These are phyloP conservation scores for Ustilago trichophora DNA, from an alignment of 1,284 basidiomycete species.

Conservation along the genomic window DNA sequence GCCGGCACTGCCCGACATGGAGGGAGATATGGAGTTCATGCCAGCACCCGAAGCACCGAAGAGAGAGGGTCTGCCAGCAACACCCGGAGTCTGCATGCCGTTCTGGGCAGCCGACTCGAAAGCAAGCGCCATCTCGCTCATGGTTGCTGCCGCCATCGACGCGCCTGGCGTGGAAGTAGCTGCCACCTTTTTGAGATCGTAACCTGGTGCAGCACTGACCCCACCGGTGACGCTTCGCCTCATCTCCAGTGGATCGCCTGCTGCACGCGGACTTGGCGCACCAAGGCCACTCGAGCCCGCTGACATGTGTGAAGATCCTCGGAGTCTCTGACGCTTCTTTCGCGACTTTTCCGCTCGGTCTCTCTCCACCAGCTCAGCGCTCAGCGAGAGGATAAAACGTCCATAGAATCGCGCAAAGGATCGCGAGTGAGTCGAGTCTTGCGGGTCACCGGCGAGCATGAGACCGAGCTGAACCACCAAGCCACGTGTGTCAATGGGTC, in stretches of 20 bases:
- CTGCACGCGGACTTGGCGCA: slow-evolving; percentile 13
- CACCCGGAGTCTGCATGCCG: no score
- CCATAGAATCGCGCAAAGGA: slow-evolving; percentile 46
- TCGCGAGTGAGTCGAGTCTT: slow-evolving; percentile 29
- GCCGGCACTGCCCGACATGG: neutral
- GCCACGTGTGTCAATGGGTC: slow-evolving; percentile 41
- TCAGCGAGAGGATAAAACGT: slow-evolving; percentile 46
- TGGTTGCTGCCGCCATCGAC: slow-evolving; percentile 2
- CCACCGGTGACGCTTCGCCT: slow-evolving; percentile 1
- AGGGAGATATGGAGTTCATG: slow-evolving; percentile 6
- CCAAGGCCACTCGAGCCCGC: slow-evolving; percentile 20
- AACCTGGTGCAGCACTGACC: neutral
- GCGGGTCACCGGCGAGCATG: slow-evolving; percentile 40
- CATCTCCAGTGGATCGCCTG: slow-evolving; percentile 14
- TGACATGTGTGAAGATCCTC: slow-evolving; percentile 36
- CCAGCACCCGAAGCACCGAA: slow-evolving; percentile 8
- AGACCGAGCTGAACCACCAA: slow-evolving; percentile 46
- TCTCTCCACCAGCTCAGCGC: slow-evolving; percentile 41
- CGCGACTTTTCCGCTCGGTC: slow-evolving; percentile 42
- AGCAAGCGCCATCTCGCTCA: slow-evolving; percentile 47
- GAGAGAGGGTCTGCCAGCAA: slow-evolving; percentile 8
- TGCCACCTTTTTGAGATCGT: slow-evolving; percentile 5
- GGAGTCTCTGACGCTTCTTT: slow-evolving; percentile 37
- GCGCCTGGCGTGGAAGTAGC: slow-evolving; percentile 4
- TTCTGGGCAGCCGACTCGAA: slow-evolving; percentile 35